phyloP scores from a whole-genome alignment of 192 early-diverging fungal species.

The Mortierella claussenii region DNA sequence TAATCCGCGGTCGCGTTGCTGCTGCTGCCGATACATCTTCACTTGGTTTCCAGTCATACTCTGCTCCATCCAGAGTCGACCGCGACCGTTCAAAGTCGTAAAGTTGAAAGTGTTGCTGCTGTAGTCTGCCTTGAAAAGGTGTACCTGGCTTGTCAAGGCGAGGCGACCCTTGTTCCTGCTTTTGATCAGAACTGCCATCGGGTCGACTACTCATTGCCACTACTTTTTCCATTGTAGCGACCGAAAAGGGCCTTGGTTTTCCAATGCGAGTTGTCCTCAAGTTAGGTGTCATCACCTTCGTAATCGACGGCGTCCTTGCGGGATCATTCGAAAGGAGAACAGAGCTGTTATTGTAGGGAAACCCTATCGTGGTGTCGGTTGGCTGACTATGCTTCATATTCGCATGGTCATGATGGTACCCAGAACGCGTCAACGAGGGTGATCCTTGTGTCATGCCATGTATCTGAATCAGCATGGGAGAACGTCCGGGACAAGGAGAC shows the following conservation, averaged over 20 bases:
- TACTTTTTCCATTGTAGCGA: slow-evolving; percentile 50
- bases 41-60: no score
- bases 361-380: slow-evolving; percentile 25
- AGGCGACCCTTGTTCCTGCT: slow-evolving; percentile 9
- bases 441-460: slow-evolving; percentile 27
- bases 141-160: neutral
- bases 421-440: slow-evolving; percentile 18
- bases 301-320: neutral
- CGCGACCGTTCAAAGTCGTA: no score
- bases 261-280: slow-evolving; percentile 3
- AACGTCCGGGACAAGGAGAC: neutral
- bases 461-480: slow-evolving; percentile 23
- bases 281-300: neutral
- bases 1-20: neutral
- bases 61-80: no score
- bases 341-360: slow-evolving; percentile 51
- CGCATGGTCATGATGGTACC: slow-evolving; percentile 3
- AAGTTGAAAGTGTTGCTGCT: no score
- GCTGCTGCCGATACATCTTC: no score
- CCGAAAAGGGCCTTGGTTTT: slow-evolving; percentile 46
- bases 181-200: neutral
- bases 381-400: neutral
- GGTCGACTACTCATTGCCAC: neutral
- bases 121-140: no score
- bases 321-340: slow-evolving; percentile 25